These are phyloP conservation scores for Aschersonia sp. DNA, from an alignment of 2,329 filamentous ascomycete genomes.

Conservation along the genomic window DNA sequence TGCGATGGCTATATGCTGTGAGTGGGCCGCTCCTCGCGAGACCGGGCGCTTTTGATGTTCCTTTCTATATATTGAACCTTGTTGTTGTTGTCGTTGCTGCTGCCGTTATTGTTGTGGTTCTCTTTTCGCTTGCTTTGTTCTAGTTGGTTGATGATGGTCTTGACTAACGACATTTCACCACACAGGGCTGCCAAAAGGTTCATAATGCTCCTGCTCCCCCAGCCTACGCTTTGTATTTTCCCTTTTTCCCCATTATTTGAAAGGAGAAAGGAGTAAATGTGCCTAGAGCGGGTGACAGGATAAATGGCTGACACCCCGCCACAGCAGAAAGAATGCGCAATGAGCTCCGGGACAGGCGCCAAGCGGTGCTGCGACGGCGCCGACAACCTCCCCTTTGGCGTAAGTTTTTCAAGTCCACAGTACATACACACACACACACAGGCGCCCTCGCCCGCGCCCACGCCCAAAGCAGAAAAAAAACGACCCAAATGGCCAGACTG, in stretches of 20 bases:
- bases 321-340: background rate
- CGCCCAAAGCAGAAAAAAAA: background rate
- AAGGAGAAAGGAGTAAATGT: background rate
- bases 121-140: background rate
- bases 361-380: slow-evolving; percentile 1
- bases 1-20: background rate
- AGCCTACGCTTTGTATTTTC: too few species aligned
- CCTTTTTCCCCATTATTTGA: too few species aligned
- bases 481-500: background rate
- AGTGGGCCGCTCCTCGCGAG: background rate
- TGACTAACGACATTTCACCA: background rate
- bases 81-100: too few species aligned
- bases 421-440: background rate
- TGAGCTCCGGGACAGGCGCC: background rate
- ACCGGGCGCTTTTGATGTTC: too few species aligned
- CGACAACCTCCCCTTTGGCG: background rate
- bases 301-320: background rate
- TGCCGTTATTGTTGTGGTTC: too few species aligned
- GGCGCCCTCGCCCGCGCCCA: background rate
- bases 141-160: background rate
- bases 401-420: background rate
- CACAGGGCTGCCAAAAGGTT: background rate
- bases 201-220: background rate
- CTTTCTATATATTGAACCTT: too few species aligned
- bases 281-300: background rate